Base-by-base conservation (phyloP, 2,329 filamentous ascomycete genomes). In the Aspergillus latus region DNA sequence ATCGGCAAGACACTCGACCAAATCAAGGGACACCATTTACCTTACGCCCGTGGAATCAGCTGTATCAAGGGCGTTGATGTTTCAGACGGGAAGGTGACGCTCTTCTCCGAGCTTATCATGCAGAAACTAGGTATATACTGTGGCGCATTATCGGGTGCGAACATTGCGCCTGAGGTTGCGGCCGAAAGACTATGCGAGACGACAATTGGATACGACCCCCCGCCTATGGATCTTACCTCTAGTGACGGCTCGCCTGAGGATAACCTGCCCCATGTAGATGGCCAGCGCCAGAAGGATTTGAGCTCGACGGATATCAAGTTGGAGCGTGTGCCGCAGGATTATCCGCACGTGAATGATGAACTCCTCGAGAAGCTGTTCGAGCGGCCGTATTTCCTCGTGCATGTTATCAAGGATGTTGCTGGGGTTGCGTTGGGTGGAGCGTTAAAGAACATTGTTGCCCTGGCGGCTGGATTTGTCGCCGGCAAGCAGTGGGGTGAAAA, bases 11-110 rank as follows among this genome's bases (percentile, higher is more conserved):
- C 58, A 4, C 53, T 97, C 73, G 82, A 87, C 60, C 86, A 91
- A 72, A 79, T 97, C 59, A 81, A 86, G 65, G 92, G 91, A 51
- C 85, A 94, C 63, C 92, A 95, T 61, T 77, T 96, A 21, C 92
- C 92, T 5, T 96, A 86, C 67, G 92, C 92, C 26, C 85, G 93
- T 57, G 92, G 90, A 54, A 90, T 97, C 70, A 94, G 89, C 71
- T 97, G 92, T 74, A 96, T 96, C 78, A 97, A 97, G 80, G 92
- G 92, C 62, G 90, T 97, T 59, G 88, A 94, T 62, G 92, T 97
- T 16, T 87, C 88, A 1, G 88, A 92, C 65, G 86, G 89, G 49
- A 88, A 87, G 54, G 86, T 96, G 64, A 86, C 87, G 65, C 82
- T 97, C 54, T 95, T 96, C 78, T 93, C 88, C 56, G 92, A 97